These are phyloP conservation scores for Leccinum fuscescens DNA, from an alignment of 1,284 basidiomycete species.

Conservation along the genomic window DNA sequence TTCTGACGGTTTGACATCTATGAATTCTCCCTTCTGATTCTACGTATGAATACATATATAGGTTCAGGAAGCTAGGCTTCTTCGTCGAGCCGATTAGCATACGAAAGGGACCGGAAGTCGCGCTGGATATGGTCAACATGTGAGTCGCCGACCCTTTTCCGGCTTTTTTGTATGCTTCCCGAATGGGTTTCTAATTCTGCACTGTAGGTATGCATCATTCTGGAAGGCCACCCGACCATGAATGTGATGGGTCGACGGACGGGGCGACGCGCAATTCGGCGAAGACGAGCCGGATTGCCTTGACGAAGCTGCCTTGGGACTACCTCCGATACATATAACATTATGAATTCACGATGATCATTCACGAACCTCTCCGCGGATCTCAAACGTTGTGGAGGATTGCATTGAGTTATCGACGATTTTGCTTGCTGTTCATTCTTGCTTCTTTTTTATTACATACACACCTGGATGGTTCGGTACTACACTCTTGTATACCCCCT, in stretches of 20 bases:
- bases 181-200: too few relatives aligned
- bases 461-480: background rate
- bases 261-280: too few relatives aligned
- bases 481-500: background rate
- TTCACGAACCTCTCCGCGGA: background rate
- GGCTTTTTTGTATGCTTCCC: background rate
- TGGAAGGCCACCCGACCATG: too few relatives aligned
- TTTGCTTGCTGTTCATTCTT: background rate
- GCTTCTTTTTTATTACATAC: background rate
- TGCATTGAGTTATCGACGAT: background rate
- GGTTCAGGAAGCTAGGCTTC: conserved; percentile 49
- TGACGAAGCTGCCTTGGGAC: too few relatives aligned
- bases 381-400: background rate
- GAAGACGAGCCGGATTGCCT: too few relatives aligned
- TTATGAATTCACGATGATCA: background rate
- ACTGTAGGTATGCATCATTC: too few relatives aligned
- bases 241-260: too few relatives aligned
- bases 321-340: background rate
- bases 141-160: conserved; percentile 24
- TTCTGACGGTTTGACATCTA: background rate
- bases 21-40: background rate
- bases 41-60: conserved; percentile 3
- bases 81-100: conserved; percentile 44
- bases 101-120: conserved; percentile 41
- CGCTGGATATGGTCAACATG: conserved; percentile 69